phyloP scores from a whole-genome alignment of 352 stramenopile genomes.

The Elongisporangium undulatum region DNA sequence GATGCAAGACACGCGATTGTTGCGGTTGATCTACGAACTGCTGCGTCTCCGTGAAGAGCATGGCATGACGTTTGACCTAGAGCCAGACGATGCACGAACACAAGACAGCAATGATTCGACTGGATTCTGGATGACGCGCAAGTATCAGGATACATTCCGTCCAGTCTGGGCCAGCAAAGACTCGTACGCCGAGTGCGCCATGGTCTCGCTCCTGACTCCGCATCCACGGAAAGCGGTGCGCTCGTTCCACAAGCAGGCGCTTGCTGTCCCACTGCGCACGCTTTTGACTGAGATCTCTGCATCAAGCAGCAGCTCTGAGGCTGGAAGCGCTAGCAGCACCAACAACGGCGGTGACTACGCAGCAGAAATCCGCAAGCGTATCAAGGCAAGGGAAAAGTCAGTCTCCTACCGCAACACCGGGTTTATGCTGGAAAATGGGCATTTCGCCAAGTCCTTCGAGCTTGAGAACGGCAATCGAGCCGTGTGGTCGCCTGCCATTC shows the following conservation, averaged over 20 bases:
- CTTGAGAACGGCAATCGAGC: conserved; percentile 9
- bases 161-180: conserved; percentile 62
- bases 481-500: not conserved
- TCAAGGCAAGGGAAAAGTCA: conserved; percentile 30
- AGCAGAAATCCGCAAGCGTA: conserved; percentile 3
- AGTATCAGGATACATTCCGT: conserved; percentile 57
- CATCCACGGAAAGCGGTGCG: conserved; percentile 25
- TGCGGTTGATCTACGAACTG: conserved; percentile 42
- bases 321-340: conserved; percentile 1
- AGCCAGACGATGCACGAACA: not conserved
- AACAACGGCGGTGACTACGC: conserved; percentile 6
- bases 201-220: conserved; percentile 17
- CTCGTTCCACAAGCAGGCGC: conserved; percentile 47
- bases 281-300: conserved; percentile 25
- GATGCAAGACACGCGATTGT: conserved; percentile 17
- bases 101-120: not conserved
- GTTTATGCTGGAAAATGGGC: conserved; percentile 39
- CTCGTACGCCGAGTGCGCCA: conserved; percentile 48
- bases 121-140: conserved; percentile 37
- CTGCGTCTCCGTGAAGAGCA: conserved; percentile 48
- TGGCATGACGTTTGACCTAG: conserved; percentile 31
- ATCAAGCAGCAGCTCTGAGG: conserved; percentile 8
- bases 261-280: conserved; percentile 26
- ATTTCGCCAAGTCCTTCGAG: conserved; percentile 34
- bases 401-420: conserved; percentile 50